Evolutionary conservation across 2,329 filamentous ascomycete species (phyloP).

Genomic region (Curvularia spicifera): DNA sequence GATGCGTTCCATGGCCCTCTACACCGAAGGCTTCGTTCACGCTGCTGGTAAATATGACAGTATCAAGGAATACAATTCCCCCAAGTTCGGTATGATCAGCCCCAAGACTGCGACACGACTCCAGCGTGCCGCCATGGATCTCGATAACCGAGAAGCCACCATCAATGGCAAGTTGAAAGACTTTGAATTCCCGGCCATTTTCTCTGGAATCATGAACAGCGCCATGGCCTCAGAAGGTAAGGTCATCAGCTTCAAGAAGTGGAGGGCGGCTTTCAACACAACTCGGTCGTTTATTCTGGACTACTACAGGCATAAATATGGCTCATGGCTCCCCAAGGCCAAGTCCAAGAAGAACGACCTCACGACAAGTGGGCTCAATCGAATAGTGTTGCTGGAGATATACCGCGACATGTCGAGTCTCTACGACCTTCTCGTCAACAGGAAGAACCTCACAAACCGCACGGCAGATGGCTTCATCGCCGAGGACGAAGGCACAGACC

Average conservation of each 20-base stretch:
- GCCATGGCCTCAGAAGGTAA: constrained; percentile 78
- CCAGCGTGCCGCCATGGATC: constrained; percentile 80
- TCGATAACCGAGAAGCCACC: constrained; percentile 73
- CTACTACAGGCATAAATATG: constrained; percentile 72
- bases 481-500: constrained; percentile 58
- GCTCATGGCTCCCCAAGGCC: constrained; percentile 89
- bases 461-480: constrained; percentile 72
- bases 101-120: constrained; percentile 76
- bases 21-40: constrained; percentile 91
- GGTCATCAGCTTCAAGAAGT: constrained; percentile 80
- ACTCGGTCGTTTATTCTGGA: constrained; percentile 76
- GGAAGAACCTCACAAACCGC: constrained; percentile 76
- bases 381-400: constrained; percentile 78
- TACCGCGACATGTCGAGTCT: constrained; percentile 86
- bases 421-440: constrained; percentile 88
- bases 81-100: constrained; percentile 74
- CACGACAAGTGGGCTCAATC: constrained; percentile 83
- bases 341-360: constrained; percentile 91
- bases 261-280: constrained; percentile 75
- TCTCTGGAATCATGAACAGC: constrained; percentile 85
- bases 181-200: constrained; percentile 91
- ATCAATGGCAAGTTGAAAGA: constrained; percentile 77
- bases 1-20: constrained; percentile 81
- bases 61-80: constrained; percentile 70
- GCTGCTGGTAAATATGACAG: constrained; percentile 83